A percentile compares a stretch with the other conserved stretches of the same genome.
phyloP scores from a whole-genome alignment of 305 asterid species.

The Fraxinus greggii region DNA sequence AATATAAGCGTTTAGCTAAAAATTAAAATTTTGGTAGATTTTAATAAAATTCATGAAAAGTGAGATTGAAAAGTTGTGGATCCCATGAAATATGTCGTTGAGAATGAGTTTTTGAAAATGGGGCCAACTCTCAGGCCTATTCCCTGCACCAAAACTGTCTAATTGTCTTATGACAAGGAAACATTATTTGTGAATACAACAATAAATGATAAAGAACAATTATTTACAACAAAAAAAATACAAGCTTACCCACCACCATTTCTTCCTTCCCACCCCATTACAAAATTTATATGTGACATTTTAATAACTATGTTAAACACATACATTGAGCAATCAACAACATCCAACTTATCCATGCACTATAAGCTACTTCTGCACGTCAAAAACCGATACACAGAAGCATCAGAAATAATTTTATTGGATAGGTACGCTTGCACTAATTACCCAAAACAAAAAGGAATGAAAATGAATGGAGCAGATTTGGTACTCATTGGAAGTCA shows the following conservation, averaged over 20 bases:
- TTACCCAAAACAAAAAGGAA: slow-evolving; percentile 17
- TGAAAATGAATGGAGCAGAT: background rate
- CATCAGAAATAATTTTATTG: background rate
- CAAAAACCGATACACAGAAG: background rate
- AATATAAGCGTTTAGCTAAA: background rate
- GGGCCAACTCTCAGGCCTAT: background rate
- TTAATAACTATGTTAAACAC: background rate
- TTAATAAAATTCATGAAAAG: background rate
- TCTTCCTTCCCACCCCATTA: background rate
- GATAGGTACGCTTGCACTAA: background rate
- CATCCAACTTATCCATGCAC: background rate
- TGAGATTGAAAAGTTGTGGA: background rate
- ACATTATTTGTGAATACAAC: background rate
- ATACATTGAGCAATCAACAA: background rate
- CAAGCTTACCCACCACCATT: background rate
- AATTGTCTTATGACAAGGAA: background rate
- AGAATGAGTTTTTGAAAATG: too few species aligned
- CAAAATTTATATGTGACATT: background rate
- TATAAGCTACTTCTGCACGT: background rate
- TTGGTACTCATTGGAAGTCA: background rate
- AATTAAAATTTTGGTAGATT: background rate
- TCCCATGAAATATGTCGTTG: background rate
- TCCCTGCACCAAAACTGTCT: background rate
- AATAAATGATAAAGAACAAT: background rate
- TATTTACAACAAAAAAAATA: background rate